Conservation (phyloP, 164 flowering plant genomes). For the Liriodendron chinense region DNA sequence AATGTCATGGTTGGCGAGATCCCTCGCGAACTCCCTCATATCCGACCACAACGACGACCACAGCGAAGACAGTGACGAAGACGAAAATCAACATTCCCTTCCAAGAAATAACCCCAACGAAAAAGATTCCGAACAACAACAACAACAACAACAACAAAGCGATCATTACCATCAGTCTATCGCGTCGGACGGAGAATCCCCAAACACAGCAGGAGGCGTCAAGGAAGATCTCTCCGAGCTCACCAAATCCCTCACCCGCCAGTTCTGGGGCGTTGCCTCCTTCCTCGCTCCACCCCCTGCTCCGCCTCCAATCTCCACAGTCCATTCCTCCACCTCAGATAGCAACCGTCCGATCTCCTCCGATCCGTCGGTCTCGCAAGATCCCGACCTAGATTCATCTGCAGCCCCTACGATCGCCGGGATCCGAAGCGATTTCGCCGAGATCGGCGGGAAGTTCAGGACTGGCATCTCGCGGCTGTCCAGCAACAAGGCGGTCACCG, state of each 20-base stretch:
- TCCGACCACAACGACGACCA: constrained; percentile 33
- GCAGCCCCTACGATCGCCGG: constrained; percentile 25
- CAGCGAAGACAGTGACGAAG: constrained; percentile 28
- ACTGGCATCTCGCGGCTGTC: constrained; percentile 29
- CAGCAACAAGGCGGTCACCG: constrained; percentile 27
- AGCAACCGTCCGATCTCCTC: constrained; percentile 11
- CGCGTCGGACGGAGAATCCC: neutral
- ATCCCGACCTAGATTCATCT: constrained; percentile 16
- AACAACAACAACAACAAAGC: constrained; percentile 1
- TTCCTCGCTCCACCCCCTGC: constrained; percentile 78
- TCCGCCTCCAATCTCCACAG: constrained; percentile 21
- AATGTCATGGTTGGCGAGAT: constrained; percentile 80
- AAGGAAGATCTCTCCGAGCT: constrained; percentile 83
- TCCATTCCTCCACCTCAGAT: constrained; percentile 17
- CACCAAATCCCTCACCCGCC: constrained; percentile 73
- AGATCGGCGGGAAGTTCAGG: constrained; percentile 42
- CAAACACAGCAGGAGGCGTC: constrained; percentile 52
- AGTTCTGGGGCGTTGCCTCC: constrained; percentile 82
- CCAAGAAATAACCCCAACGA: neutral
- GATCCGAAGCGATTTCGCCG: constrained; percentile 33
- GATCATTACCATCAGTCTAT: neutral
- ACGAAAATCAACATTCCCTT: neutral
- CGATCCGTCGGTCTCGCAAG: constrained; percentile 23
- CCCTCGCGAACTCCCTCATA: constrained; percentile 68
- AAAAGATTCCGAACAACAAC: neutral